Percentiles rank a stretch among this genome's conserved stretches.
Evolutionary conservation across 352 stramenopile genomes (phyloP).

Genomic region (Pythium utonaiense): DNA sequence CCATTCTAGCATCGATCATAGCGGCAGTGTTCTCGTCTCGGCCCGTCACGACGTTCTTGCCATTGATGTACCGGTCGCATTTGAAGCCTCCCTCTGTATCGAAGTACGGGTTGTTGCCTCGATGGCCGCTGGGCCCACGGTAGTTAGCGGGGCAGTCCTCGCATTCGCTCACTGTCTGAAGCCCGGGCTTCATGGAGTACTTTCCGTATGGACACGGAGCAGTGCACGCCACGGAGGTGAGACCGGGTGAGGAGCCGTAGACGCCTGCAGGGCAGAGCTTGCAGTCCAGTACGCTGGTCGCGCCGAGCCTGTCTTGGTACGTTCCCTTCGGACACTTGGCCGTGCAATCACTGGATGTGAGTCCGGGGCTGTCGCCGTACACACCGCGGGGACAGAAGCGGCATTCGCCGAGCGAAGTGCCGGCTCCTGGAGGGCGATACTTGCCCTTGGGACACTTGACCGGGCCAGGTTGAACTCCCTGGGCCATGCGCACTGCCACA

Average conservation of each 20-base stretch:
- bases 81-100: slow-evolving; percentile 46
- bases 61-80: slow-evolving; percentile 53
- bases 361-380: slow-evolving; percentile 60
- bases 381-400: slow-evolving; percentile 68
- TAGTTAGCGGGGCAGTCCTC: slow-evolving; percentile 55
- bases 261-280: slow-evolving; percentile 62
- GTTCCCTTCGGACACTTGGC: slow-evolving; percentile 70
- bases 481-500: slow-evolving; percentile 52
- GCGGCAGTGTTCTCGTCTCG: slow-evolving; percentile 32
- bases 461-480: slow-evolving; percentile 46
- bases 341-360: slow-evolving; percentile 60
- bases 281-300: slow-evolving; percentile 57
- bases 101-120: slow-evolving; percentile 44
- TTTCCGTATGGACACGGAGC: slow-evolving; percentile 63
- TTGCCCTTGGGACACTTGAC: slow-evolving; percentile 56
- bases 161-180: slow-evolving; percentile 57
- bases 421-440: slow-evolving; percentile 47
- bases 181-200: slow-evolving; percentile 55
- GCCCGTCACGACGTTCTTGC: slow-evolving; percentile 41
- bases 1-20: slow-evolving; percentile 32
- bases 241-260: slow-evolving; percentile 46
- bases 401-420: slow-evolving; percentile 53
- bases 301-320: slow-evolving; percentile 59
- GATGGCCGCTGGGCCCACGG: slow-evolving; percentile 50
- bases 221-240: slow-evolving; percentile 55